A percentile compares a stretch with the other conserved stretches of the same genome.
Conservation (phyloP, 2,329 filamentous ascomycete species). For the Pseudovirgaria hyperparasitica region DNA sequence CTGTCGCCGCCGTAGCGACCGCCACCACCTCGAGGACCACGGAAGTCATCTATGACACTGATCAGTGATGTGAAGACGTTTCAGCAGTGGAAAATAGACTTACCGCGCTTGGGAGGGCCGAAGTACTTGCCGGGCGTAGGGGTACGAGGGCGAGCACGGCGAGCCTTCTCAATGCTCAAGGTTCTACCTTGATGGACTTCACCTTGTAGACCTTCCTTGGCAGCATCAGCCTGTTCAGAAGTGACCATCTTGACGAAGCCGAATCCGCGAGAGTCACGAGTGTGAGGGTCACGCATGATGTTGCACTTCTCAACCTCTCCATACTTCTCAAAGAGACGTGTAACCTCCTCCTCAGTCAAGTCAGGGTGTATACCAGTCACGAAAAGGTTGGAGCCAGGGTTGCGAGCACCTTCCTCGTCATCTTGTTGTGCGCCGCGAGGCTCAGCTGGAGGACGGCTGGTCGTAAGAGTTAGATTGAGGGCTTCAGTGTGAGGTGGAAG, state of each 20-base stretch:
- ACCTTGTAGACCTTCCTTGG: constrained; percentile 90
- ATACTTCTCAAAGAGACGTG: constrained; percentile 95
- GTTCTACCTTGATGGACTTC: constrained; percentile 92
- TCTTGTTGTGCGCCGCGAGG: constrained; percentile 33
- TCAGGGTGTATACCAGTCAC: constrained; percentile 96
- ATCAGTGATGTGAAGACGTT: constrained; percentile 7
- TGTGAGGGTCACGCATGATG: constrained; percentile 98
- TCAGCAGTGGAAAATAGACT: constrained; percentile 20
- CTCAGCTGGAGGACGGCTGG: constrained; percentile 35
- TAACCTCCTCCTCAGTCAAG: constrained; percentile 78
- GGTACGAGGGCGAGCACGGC: constrained; percentile 84
- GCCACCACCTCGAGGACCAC: constrained; percentile 34
- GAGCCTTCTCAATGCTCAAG: constrained; percentile 96
- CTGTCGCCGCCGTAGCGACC: constrained; percentile 37
- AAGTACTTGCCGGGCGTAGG: constrained; percentile 99
- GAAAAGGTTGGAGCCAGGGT: constrained; percentile 96
- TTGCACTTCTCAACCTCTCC: constrained; percentile 98
- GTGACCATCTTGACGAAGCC: constrained; percentile 99
- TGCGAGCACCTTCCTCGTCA: constrained; percentile 68
- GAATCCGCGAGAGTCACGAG: constrained; percentile 95
- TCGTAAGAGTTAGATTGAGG: constrained; percentile 10
- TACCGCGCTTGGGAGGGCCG: constrained; percentile 93
- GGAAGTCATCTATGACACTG: constrained; percentile 25
- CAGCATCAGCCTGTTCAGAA: constrained; percentile 87
- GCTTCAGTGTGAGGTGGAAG: constrained; percentile 6